phyloP scores from a whole-genome alignment of 2,329 filamentous ascomycete species.

The Monosporascus sp. region DNA sequence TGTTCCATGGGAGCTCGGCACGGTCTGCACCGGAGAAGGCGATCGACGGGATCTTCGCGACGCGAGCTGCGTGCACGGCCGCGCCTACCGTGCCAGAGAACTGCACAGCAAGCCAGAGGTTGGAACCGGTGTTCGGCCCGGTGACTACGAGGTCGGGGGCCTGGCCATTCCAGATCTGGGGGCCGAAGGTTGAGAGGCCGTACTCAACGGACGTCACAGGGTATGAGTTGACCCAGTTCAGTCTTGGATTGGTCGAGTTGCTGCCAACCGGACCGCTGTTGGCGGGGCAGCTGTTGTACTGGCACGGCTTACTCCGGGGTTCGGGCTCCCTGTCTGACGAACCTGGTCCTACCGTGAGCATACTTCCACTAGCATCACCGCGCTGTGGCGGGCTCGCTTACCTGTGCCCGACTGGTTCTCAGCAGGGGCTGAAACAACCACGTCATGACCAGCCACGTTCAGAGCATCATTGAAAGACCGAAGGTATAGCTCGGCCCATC shows the following conservation, averaged over 20 bases:
- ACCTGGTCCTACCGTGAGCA: conserved; percentile 33
- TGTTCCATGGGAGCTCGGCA: conserved; percentile 49
- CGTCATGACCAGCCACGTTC: conserved; percentile 49
- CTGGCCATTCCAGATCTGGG: conserved; percentile 46
- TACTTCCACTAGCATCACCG: not conserved
- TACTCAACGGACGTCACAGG: conserved; percentile 60
- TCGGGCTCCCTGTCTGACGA: conserved; percentile 45
- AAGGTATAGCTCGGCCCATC: conserved; percentile 66
- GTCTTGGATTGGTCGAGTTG: conserved; percentile 50
- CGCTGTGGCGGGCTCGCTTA: conserved; percentile 24
- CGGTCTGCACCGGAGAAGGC: conserved; percentile 58
- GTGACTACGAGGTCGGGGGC: conserved; percentile 59
- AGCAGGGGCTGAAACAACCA: conserved; percentile 61
- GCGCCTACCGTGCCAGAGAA: conserved; percentile 67
- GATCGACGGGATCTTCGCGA: conserved; percentile 57
- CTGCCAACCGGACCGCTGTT: conserved; percentile 50
- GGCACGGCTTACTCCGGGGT: conserved; percentile 45
- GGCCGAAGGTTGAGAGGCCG: conserved; percentile 53
- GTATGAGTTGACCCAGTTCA: conserved; percentile 70
- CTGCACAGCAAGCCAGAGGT: conserved; percentile 49
- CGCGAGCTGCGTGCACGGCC: conserved; percentile 50
- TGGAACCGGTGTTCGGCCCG: conserved; percentile 56
- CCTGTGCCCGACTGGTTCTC: conserved; percentile 60
- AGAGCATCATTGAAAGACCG: conserved; percentile 55
- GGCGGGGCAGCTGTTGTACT: conserved; percentile 57